These are phyloP conservation scores for Geotrichum macrosporum DNA, from an alignment of 1,139 yeast species.

Conservation along the genomic window DNA sequence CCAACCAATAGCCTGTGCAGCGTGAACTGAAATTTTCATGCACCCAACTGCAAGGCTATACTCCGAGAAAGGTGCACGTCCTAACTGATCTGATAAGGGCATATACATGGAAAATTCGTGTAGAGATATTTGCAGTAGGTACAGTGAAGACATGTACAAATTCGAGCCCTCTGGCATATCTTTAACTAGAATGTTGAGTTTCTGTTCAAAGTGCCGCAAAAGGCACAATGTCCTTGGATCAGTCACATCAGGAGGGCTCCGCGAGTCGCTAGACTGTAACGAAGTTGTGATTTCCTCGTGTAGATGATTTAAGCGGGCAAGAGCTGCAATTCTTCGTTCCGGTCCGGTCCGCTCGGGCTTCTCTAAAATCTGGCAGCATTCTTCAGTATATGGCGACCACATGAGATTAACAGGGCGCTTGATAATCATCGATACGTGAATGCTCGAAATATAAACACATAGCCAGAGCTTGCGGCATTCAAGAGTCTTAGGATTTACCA, in stretches of 20 bases:
- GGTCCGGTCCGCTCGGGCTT: slow-evolving; percentile 31
- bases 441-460: slow-evolving; percentile 32
- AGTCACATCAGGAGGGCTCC: slow-evolving; percentile 32
- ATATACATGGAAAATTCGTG: slow-evolving; percentile 55
- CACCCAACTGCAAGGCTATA: slow-evolving; percentile 34
- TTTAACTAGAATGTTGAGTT: slow-evolving; percentile 18
- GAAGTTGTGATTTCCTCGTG: slow-evolving; percentile 52
- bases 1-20: slow-evolving; percentile 26
- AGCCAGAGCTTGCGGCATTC: slow-evolving; percentile 39
- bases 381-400: slow-evolving; percentile 57
- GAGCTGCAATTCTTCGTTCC: slow-evolving; percentile 46
- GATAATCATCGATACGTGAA: slow-evolving; percentile 34
- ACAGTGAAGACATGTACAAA: slow-evolving; percentile 24
- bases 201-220: slow-evolving; percentile 28
- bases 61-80: slow-evolving; percentile 40
- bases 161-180: slow-evolving; percentile 4
- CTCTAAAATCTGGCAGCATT: slow-evolving; percentile 52
- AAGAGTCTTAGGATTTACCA: slow-evolving; percentile 36
- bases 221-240: slow-evolving; percentile 29
- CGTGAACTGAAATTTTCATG: slow-evolving; percentile 26
- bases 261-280: slow-evolving; percentile 29
- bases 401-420: slow-evolving; percentile 32
- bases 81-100: slow-evolving; percentile 28
- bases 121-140: slow-evolving; percentile 68
- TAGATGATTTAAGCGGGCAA: slow-evolving; percentile 56